Percentiles rank a stretch among this genome's conserved stretches.
These are phyloP conservation scores for Xylaria telfairii DNA, from an alignment of 495 filamentous ascomycete genomes.

Conservation along the genomic window DNA sequence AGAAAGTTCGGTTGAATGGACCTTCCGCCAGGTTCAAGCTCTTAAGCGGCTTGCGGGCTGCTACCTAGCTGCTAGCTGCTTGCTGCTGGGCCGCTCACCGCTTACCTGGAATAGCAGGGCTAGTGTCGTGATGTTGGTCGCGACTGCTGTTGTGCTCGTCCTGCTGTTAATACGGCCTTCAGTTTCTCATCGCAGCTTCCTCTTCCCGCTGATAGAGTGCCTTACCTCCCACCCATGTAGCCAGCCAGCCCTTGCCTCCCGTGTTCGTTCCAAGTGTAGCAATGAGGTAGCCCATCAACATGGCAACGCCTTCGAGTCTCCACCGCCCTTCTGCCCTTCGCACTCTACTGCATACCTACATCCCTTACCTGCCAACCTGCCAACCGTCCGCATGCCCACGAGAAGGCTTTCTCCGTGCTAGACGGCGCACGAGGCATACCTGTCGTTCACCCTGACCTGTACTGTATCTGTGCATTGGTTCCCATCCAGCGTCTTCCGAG, in stretches of 20 bases:
- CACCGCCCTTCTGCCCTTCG: neutral
- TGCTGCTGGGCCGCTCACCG: neutral
- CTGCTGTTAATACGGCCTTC: neutral
- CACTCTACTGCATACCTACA: neutral
- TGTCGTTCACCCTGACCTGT: constrained; percentile 7
- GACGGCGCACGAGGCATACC: neutral
- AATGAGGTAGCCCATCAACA: neutral
- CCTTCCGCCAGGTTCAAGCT: neutral
- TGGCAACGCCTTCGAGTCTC: neutral
- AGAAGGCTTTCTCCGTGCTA: neutral
- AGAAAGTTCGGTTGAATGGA: neutral
- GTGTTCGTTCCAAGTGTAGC: neutral
- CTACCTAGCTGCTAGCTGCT: neutral
- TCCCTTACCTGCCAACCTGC: neutral
- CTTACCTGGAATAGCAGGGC: no score
- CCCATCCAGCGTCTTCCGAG: neutral
- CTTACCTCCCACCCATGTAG: neutral
- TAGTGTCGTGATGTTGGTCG: neutral
- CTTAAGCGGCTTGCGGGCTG: neutral
- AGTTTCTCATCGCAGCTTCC: neutral
- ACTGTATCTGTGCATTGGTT: neutral
- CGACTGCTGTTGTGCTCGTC: neutral
- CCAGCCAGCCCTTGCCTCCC: constrained; percentile 1
- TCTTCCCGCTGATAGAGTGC: neutral
- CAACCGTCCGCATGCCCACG: neutral